Base-by-base conservation (phyloP, 2,329 filamentous ascomycete species). In the Fusarium poae region DNA sequence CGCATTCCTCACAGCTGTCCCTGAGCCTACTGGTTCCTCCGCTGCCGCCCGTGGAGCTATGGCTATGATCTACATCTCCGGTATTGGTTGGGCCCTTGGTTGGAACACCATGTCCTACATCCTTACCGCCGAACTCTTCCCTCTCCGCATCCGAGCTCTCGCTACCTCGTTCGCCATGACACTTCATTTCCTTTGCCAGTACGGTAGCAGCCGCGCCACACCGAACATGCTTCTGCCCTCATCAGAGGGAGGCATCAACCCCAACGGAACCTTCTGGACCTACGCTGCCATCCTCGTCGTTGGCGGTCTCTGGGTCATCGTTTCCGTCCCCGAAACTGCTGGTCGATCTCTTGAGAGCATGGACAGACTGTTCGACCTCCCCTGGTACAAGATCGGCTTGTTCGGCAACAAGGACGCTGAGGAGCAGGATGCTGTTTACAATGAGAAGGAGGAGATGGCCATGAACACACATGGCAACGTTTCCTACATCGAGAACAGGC, bases 51-150 rank as follows among this genome's bases (percentile, higher is more conserved):
- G 20, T 18, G 60, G 57, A 15, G 60, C 60, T 4, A 70, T 70
- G 34, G 59, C 53, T 0, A 58, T 61, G 30, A 65, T 70, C 10
- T 70, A 68, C 12, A 40, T 70, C 8, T 62, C 68, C 9, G 68
- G 67, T 4, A 56, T 70, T 12, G 63, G 68, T 0, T 70, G 63
- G 67, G 63, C 68, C 6, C 59, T 70, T 16, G 68, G 68, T 8
- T 50, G 68, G 32, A 70, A 65, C 27, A 70, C 67, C 0, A 49
- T 70, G 39, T 69, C 63, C 6, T 70, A 70, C 32, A 57, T 70
- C 5, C 68, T 70, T 0, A 66, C 62, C 2, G 63, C 62, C 4
- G 63, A 67, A 37, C 35, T 67, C 5, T 67, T 66, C 35, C 63
- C 63, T 8, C 64, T 67, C 8, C 62, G 57, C 6, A 48, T 67